phyloP scores from a whole-genome alignment of 1,139 yeast species.

The Candida neerlandica region DNA sequence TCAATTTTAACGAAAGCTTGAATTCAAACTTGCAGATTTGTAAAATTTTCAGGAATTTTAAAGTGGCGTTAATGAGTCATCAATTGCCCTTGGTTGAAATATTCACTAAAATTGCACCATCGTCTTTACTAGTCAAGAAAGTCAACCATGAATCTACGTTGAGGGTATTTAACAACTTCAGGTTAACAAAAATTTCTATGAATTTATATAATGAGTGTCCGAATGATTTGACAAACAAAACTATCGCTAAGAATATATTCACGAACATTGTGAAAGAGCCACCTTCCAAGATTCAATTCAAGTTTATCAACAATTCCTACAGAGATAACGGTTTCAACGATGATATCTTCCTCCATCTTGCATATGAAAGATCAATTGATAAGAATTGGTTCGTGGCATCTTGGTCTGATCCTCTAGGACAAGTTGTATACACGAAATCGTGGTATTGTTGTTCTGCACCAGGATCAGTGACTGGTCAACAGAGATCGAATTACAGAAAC shows the following conservation, averaged over 20 bases:
- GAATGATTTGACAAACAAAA: conserved; percentile 15
- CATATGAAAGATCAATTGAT: conserved; percentile 81
- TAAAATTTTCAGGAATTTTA: conserved; percentile 51
- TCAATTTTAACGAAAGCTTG: conserved; percentile 46
- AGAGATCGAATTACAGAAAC: conserved; percentile 13
- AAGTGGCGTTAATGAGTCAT: conserved; percentile 39
- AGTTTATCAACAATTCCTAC: conserved; percentile 34
- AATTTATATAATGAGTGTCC: conserved; percentile 67
- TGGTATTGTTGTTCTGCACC: conserved; percentile 53
- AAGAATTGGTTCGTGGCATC: conserved; percentile 84
- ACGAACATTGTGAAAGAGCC: conserved; percentile 50
- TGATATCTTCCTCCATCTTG: conserved; percentile 80
- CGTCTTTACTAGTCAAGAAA: conserved; percentile 47
- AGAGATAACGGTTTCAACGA: conserved; percentile 44
- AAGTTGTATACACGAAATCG: conserved; percentile 61
- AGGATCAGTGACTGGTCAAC: background rate
- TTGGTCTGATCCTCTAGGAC: conserved; percentile 87
- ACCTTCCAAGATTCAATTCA: conserved; percentile 53
- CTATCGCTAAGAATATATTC: conserved; percentile 24
- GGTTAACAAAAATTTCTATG: conserved; percentile 55
- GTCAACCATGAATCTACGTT: conserved; percentile 38
- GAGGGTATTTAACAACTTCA: conserved; percentile 51
- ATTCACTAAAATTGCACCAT: conserved; percentile 61
- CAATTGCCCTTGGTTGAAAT: conserved; percentile 48
- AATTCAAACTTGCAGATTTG: conserved; percentile 52